These are phyloP conservation scores for Taxillus chinensis DNA, from an alignment of 164 flowering plant species.

Conservation along the genomic window DNA sequence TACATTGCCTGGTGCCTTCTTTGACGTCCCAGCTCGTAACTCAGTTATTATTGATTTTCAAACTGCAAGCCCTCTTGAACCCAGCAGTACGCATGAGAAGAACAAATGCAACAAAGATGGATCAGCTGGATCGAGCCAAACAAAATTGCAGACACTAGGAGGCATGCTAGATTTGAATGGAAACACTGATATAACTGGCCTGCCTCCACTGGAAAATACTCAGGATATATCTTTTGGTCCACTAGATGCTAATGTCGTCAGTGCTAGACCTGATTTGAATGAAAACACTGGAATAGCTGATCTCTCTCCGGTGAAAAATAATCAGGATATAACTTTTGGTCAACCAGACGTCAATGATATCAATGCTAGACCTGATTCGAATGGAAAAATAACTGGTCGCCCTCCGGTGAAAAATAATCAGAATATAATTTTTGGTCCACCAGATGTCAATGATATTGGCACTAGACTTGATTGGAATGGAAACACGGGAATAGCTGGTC, in stretches of 20 bases:
- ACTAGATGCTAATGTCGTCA: constrained; percentile 10
- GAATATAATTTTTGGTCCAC: constrained; percentile 5
- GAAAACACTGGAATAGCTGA: constrained; percentile 8
- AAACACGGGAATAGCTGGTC: constrained; percentile 4
- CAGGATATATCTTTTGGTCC: constrained; percentile 6
- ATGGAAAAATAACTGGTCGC: constrained; percentile 9
- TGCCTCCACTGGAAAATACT: constrained; percentile 2
- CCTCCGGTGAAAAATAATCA: constrained; percentile 5
- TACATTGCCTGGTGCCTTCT: constrained; percentile 16
- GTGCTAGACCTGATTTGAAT: constrained; percentile 9
- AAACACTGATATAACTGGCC: constrained; percentile 3
- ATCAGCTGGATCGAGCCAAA: not conserved
- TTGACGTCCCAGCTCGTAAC: constrained; percentile 1
- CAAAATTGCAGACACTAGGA: not conserved
- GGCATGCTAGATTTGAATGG: constrained; percentile 21
- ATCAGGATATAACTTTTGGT: not conserved
- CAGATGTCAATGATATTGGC: constrained; percentile 10
- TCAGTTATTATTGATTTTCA: constrained; percentile 2
- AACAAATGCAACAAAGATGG: constrained; percentile 13
- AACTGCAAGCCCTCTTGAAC: not conserved
- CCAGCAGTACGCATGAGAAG: constrained; percentile 1
- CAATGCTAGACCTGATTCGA: constrained; percentile 14
- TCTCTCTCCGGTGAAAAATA: not conserved
- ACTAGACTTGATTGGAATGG: constrained; percentile 11
- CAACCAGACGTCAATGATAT: constrained; percentile 11